phyloP scores from a whole-genome alignment of 2,329 filamentous ascomycete genomes.

The Neonectria hederae region DNA sequence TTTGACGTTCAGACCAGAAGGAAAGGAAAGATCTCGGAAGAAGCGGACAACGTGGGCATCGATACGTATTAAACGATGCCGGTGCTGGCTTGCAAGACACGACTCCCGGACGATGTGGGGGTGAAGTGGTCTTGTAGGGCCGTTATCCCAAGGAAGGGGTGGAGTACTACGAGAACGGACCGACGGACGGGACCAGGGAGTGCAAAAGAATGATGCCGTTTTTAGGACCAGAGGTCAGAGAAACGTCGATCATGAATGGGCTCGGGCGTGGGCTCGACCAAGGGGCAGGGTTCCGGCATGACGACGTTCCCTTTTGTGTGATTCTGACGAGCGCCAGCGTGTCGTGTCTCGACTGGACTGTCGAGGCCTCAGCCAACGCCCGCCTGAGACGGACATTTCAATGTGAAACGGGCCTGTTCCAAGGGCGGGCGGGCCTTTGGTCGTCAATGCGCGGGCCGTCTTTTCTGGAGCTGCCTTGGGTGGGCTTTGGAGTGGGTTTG shows the following conservation, averaged over 20 bases:
- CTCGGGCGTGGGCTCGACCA: background rate
- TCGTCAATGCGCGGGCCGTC: conserved; percentile 32
- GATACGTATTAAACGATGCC: conserved; percentile 34
- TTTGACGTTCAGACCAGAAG: conserved; percentile 20
- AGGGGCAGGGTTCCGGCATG: conserved; percentile 22
- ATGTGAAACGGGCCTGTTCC: conserved; percentile 39
- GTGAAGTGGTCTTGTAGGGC: conserved; percentile 37
- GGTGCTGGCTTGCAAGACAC: conserved; percentile 35
- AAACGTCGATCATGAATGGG: conserved; percentile 31
- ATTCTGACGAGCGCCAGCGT: conserved; percentile 26
- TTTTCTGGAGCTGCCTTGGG: background rate
- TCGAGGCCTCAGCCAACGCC: conserved; percentile 15
- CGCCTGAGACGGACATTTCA: conserved; percentile 39
- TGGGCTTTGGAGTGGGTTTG: conserved; percentile 12
- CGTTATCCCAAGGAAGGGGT: conserved; percentile 28
- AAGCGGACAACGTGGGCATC: conserved; percentile 35
- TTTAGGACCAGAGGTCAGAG: conserved; percentile 29
- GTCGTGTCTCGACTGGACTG: conserved; percentile 32
- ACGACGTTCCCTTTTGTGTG: conserved; percentile 7
- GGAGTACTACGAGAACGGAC: conserved; percentile 5
- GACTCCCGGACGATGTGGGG: conserved; percentile 38
- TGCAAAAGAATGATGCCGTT: conserved; percentile 26
- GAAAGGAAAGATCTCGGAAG: conserved; percentile 23
- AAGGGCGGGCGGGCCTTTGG: conserved; percentile 16
- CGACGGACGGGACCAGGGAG: conserved; percentile 6